These are phyloP conservation scores for Scalesia atractyloides DNA, from an alignment of 129 eudicot species.

Conservation along the genomic window DNA sequence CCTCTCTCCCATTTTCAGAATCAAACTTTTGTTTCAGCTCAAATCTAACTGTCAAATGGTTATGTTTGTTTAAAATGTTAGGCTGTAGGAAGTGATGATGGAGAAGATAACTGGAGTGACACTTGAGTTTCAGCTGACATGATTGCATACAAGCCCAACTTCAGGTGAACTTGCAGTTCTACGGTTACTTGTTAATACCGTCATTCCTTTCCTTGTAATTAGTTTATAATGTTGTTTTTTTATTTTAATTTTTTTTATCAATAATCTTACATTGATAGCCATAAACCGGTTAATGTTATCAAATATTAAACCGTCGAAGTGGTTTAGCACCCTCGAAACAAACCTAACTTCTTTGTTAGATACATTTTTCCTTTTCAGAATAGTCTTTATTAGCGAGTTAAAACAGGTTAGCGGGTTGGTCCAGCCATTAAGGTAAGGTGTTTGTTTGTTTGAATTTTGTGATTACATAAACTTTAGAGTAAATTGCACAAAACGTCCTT, in stretches of 20 bases:
- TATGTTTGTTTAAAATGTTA: conserved; percentile 1
- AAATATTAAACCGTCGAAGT: not conserved
- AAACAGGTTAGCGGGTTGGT: conserved; percentile 2
- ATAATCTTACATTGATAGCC: conserved; percentile 18
- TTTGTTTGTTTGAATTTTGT: no score
- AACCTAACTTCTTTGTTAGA: no score
- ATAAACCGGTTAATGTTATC: conserved; percentile 19
- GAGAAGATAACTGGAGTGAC: conserved; percentile 50
- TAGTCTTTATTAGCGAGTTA: not conserved
- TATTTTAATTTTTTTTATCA: not conserved
- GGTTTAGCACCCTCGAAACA: not conserved
- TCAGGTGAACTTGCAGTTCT: conserved; percentile 22
- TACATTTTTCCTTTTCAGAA: no score
- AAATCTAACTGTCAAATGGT: conserved; percentile 9
- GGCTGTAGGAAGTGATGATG: conserved; percentile 51
- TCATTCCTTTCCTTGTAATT: conserved; percentile 27
- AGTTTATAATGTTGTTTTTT: conserved; percentile 18
- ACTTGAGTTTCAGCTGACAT: conserved; percentile 29
- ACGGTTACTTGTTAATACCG: conserved; percentile 30
- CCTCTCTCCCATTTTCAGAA: not conserved
- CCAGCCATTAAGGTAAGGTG: not conserved
- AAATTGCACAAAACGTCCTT: no score
- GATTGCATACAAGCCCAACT: conserved; percentile 9
- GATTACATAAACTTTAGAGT: not conserved
- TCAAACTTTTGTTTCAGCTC: not conserved